Percentiles rank a stretch among this genome's conserved stretches.
These are phyloP conservation scores for Uncinocarpus reesii DNA, from an alignment of 2,329 filamentous ascomycete species.

Conservation along the genomic window DNA sequence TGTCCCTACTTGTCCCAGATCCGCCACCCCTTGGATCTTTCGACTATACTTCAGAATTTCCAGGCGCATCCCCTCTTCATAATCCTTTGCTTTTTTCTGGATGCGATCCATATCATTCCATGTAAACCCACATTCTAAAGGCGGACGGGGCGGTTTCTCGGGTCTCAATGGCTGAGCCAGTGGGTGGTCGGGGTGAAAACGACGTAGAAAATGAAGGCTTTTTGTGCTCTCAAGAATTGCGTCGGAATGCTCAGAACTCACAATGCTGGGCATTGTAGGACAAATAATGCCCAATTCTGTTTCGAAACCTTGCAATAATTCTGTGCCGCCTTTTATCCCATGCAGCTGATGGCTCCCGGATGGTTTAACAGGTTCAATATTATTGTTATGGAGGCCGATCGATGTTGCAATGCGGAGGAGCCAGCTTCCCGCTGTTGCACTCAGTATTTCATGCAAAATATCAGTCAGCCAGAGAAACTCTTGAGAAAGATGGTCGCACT, in stretches of 20 bases:
- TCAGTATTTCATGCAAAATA: conserved; percentile 57
- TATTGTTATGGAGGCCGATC: conserved; percentile 58
- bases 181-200: conserved; percentile 61
- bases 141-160: conserved; percentile 43
- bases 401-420: conserved; percentile 59
- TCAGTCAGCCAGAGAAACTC: conserved; percentile 51
- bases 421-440: conserved; percentile 55
- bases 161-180: conserved; percentile 48
- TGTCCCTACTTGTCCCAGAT: background rate
- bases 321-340: conserved; percentile 24
- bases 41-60: conserved; percentile 33
- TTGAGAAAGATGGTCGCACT: conserved; percentile 55
- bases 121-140: conserved; percentile 57
- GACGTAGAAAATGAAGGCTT: conserved; percentile 62
- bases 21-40: conserved; percentile 23
- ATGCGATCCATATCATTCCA: conserved; percentile 59
- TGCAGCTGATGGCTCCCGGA: conserved; percentile 29
- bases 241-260: conserved; percentile 58
- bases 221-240: conserved; percentile 70
- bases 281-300: background rate
- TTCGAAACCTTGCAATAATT: conserved; percentile 53
- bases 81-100: conserved; percentile 48
- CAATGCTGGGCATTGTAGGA: conserved; percentile 54
- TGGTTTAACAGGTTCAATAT: conserved; percentile 42
- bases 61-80: conserved; percentile 28